Evolutionary conservation across 2,329 filamentous ascomycete genomes (phyloP).

Genomic region (Incumbomyces lentus): DNA sequence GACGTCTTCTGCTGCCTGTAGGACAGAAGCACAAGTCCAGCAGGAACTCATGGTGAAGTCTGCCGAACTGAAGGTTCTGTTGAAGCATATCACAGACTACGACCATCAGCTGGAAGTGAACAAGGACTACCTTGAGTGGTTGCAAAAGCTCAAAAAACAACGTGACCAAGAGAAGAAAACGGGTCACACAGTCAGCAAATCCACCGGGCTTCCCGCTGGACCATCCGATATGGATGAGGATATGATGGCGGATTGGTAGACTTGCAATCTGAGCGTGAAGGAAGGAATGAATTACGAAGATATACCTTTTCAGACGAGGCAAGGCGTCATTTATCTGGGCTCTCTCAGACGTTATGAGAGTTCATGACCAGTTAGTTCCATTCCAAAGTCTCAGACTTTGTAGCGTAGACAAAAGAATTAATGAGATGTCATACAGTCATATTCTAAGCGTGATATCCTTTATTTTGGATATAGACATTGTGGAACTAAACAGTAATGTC

Average conservation of each 20-base stretch:
- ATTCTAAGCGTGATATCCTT: no score
- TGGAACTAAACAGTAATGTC: no score
- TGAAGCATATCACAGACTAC: slow-evolving; percentile 42
- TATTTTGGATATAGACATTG: no score
- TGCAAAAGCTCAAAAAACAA: slow-evolving; percentile 38
- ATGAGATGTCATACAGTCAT: no score
- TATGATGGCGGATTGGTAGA: slow-evolving; percentile 21
- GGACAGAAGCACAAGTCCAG: slow-evolving; percentile 28
- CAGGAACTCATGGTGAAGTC: slow-evolving; percentile 41
- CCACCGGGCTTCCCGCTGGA: not conserved
- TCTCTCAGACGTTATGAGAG: no score
- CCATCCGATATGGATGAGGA: slow-evolving; percentile 18
- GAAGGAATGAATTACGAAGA: no score
- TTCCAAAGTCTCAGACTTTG: no score
- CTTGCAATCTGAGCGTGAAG: no score
- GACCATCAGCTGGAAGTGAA: slow-evolving; percentile 47
- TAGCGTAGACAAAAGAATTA: no score
- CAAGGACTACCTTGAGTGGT: slow-evolving; percentile 48
- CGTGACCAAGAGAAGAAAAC: slow-evolving; percentile 18
- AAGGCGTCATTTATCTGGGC: no score
- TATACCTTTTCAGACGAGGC: no score
- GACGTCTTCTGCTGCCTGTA: slow-evolving; percentile 27
- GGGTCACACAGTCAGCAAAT: slow-evolving; percentile 3
- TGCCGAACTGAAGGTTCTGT: slow-evolving; percentile 39
- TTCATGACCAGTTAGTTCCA: no score